These are phyloP conservation scores for Aspergillus neotritici DNA, from an alignment of 2,329 filamentous ascomycete species.

Conservation along the genomic window DNA sequence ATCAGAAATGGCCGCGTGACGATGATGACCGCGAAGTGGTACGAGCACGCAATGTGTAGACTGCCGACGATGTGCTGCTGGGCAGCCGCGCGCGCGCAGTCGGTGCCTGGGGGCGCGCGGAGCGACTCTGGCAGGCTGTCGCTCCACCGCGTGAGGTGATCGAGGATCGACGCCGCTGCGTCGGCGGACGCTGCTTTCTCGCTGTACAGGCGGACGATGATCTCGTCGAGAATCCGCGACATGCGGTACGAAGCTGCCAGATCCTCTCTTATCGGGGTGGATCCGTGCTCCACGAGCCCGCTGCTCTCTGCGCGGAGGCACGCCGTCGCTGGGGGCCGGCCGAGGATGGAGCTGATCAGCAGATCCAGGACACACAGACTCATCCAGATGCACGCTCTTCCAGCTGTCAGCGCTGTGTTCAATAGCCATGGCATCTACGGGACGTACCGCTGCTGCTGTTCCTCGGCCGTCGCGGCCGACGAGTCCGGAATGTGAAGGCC, in stretches of 20 bases:
- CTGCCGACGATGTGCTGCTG: slow-evolving; percentile 43
- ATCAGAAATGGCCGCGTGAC: slow-evolving; percentile 54
- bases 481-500: slow-evolving; percentile 48
- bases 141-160: slow-evolving; percentile 44
- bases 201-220: slow-evolving; percentile 41
- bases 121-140: slow-evolving; percentile 38
- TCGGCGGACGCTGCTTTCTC: slow-evolving; percentile 29
- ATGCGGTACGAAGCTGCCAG: slow-evolving; percentile 41
- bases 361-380: slow-evolving; percentile 46
- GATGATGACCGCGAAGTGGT: slow-evolving; percentile 56
- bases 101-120: slow-evolving; percentile 15
- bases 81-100: slow-evolving; percentile 13
- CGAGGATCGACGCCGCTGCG: slow-evolving; percentile 38
- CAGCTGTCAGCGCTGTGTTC: slow-evolving; percentile 3
- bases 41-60: slow-evolving; percentile 52
- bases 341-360: slow-evolving; percentile 46
- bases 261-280: slow-evolving; percentile 22
- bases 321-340: slow-evolving; percentile 35
- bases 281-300: slow-evolving; percentile 16
- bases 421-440: slow-evolving; percentile 13
- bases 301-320: slow-evolving; percentile 22
- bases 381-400: slow-evolving; percentile 42
- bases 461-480: slow-evolving; percentile 8
- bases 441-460: slow-evolving; percentile 18
- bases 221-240: slow-evolving; percentile 42